Evolutionary conservation across 2,329 filamentous ascomycete species (phyloP), one percentile per base, ranked within the genome.

Genomic region (Bisporella sp.): DNA sequence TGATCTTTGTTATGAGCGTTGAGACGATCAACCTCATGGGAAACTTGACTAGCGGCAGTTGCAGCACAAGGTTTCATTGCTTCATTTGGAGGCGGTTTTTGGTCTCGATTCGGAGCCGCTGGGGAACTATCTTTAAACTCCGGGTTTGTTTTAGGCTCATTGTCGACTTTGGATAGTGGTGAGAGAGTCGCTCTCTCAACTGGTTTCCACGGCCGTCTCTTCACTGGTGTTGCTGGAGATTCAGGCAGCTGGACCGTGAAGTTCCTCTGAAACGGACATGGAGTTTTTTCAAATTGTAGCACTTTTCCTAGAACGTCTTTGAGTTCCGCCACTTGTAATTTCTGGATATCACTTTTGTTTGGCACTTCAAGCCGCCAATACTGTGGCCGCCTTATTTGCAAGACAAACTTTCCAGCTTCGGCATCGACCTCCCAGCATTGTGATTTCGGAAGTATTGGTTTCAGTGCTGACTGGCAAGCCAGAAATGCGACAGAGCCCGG

Each of bases 341-440:
- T 73, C 55, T 92, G 84, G 28, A 85, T 80, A 2, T 77, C 71
- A 0, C 79, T 79, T 35, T 74, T 74, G 12, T 81, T 77, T 0
- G 89, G 87, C 5, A 96, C 71, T 64, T 96, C 91, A 61, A 96
- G 93, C 56, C 91, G 83, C 77, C 93, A 96, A 67, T 93, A 96
- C 41, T 86, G 85, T 31, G 91, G 85, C 42, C 85, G 81, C 28
- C 89, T 78, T 57, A 95, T 89, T 57, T 91, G 86, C 52, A 96
- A 71, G n/a, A 95, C 86, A 59, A 95, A 96, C 59, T 84, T 79
- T 67, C 74, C 89, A 85, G 47, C 52, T 50, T 84, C 78, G 51
- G 89, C 86, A 66, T 95, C 88, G 32, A 96, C 86, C 66, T 87
- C 95, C 91, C 91, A 96, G 64, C 87, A 95, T 68, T 96, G 90